Percentiles rank a stretch among this genome's conserved stretches.
Conservation (phyloP, 1,284 basidiomycete species). For the Marasmius sp. region DNA sequence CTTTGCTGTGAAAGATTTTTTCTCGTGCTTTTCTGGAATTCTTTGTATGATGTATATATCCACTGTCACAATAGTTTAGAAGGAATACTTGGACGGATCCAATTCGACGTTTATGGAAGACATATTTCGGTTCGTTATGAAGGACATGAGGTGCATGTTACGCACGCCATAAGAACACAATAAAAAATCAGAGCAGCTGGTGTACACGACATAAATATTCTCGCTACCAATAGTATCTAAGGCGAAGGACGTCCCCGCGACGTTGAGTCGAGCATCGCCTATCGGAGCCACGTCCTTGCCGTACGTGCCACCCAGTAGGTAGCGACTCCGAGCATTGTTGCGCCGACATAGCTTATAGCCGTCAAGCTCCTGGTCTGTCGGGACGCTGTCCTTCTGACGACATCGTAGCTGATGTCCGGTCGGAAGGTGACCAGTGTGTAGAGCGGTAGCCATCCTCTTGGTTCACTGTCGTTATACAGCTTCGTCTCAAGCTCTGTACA, state of each 20-base stretch:
- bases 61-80: background rate
- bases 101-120: background rate
- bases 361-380: slow-evolving; percentile 57
- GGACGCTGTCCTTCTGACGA: slow-evolving; percentile 60
- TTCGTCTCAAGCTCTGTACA: slow-evolving; percentile 41
- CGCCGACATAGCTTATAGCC: slow-evolving; percentile 43
- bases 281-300: slow-evolving; percentile 7
- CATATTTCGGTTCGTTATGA: background rate
- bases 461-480: slow-evolving; percentile 55
- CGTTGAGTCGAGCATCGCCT: background rate
- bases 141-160: background rate
- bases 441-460: slow-evolving; percentile 84
- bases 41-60: background rate
- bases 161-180: background rate
- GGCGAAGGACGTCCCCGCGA: background rate
- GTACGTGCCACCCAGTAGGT: slow-evolving; percentile 39
- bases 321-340: slow-evolving; percentile 42
- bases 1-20: background rate
- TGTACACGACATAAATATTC: background rate
- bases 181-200: background rate
- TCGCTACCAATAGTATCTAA: background rate
- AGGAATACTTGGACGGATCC: background rate
- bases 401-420: slow-evolving; percentile 88
- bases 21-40: background rate
- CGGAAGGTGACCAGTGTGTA: slow-evolving; percentile 99